phyloP scores from a whole-genome alignment of 805 yeast genomes.

The Ascoidea rubescens region DNA sequence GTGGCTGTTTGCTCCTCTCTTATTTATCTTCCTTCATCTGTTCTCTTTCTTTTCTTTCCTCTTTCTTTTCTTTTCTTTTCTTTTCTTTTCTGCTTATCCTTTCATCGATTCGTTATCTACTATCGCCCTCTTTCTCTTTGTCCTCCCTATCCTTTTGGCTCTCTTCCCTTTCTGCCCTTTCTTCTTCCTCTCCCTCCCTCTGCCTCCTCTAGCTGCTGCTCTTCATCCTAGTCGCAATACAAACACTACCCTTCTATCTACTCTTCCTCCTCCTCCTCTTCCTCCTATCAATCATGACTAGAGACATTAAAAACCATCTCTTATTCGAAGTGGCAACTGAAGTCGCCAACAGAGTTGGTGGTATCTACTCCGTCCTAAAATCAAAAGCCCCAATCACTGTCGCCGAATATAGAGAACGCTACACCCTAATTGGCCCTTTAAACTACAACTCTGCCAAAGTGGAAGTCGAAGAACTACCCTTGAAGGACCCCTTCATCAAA shows the following conservation, averaged over 20 bases:
- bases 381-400: conserved; percentile 95
- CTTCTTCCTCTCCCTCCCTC: conserved; percentile 8
- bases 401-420: conserved; percentile 80
- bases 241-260: background rate
- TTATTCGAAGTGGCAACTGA: conserved; percentile 94
- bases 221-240: conserved; percentile 12
- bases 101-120: conserved; percentile 1
- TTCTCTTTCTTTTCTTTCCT: conserved; percentile 4
- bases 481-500: conserved; percentile 36
- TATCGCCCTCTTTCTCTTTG: conserved; percentile 5
- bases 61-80: conserved; percentile 9
- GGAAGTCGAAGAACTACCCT: conserved; percentile 67
- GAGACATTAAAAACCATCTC: conserved; percentile 80
- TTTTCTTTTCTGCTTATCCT: background rate
- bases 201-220: conserved; percentile 14
- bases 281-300: conserved; percentile 30
- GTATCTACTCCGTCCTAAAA: conserved; percentile 91
- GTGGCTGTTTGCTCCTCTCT: conserved; percentile 3
- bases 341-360: conserved; percentile 96
- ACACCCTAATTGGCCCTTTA: conserved; percentile 78
- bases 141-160: background rate
- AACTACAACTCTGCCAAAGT: conserved; percentile 60
- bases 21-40: conserved; percentile 10
- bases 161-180: conserved; percentile 11
- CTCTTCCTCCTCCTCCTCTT: background rate